A percentile compares a stretch with the other conserved stretches of the same genome.
Conservation (phyloP, 163 green algal species). For the Scenedesmus sp. region DNA sequence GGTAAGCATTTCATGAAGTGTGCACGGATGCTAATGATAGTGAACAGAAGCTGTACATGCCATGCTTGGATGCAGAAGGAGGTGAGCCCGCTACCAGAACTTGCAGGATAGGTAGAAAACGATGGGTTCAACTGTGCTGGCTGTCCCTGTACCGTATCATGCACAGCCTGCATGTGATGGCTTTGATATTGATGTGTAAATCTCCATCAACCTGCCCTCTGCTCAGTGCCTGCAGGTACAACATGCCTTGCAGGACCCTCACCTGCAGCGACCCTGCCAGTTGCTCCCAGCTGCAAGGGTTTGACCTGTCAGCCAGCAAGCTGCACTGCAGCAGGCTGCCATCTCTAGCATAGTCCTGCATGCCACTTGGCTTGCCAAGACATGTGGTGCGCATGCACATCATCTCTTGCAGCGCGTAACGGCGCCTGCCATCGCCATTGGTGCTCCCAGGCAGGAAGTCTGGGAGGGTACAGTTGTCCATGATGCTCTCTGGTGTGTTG, state of each 20-base stretch:
- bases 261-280: background rate
- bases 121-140: too few relatives aligned
- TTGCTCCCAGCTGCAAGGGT: background rate
- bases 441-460: background rate
- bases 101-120: too few relatives aligned
- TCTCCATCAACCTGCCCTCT: too few relatives aligned
- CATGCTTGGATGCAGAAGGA: too few relatives aligned
- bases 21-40: background rate
- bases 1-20: too few relatives aligned
- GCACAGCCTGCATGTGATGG: too few relatives aligned
- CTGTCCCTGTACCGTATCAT: too few relatives aligned
- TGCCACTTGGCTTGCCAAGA: background rate
- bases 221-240: too few relatives aligned
- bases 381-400: background rate
- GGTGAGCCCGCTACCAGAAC: too few relatives aligned
- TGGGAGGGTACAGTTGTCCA: background rate
- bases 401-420: conserved; percentile 14
- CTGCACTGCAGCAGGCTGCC: background rate
- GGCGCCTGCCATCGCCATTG: background rate
- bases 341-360: conserved; percentile 3
- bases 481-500: background rate
- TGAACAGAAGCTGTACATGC: background rate
- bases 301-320: background rate
- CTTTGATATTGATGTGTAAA: too few relatives aligned
- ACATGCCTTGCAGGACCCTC: background rate